A percentile compares a stretch with the other conserved stretches of the same genome.
Conservation (phyloP, 2,329 filamentous ascomycete genomes). For the Microsporum canis region DNA sequence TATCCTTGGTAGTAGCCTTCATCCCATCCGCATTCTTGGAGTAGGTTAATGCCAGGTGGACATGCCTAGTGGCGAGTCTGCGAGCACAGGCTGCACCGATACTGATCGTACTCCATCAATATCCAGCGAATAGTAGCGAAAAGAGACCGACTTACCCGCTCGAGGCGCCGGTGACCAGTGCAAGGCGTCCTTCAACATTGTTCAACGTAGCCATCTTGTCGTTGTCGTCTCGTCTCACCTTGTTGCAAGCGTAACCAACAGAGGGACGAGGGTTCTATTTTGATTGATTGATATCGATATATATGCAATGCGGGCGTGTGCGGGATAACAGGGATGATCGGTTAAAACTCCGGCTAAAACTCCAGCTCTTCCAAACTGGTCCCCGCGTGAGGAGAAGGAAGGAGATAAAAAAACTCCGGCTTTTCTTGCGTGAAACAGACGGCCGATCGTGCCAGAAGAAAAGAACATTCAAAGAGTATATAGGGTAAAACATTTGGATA, state of each 20-base stretch:
- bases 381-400: background rate
- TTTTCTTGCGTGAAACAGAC: background rate
- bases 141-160: slow-evolving; percentile 40
- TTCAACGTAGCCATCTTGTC: slow-evolving; percentile 28
- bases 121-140: background rate
- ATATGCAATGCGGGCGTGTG: background rate
- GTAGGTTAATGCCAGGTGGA: slow-evolving; percentile 50
- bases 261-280: background rate
- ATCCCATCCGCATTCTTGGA: slow-evolving; percentile 41
- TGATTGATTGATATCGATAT: background rate
- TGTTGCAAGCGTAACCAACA: background rate
- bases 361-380: background rate
- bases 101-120: slow-evolving; percentile 27
- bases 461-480: background rate
- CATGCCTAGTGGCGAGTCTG: slow-evolving; percentile 42
- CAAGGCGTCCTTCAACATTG: slow-evolving; percentile 43
- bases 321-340: background rate
- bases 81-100: slow-evolving; percentile 50
- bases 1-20: slow-evolving; percentile 34
- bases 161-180: slow-evolving; percentile 50
- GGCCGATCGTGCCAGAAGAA: background rate
- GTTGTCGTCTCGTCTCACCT: background rate
- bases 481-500: background rate
- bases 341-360: background rate
- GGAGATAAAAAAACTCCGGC: background rate